Percentiles rank a stretch among this genome's conserved stretches.
phyloP scores from a whole-genome alignment of 164 flowering plant species.

The Vitis cinerea region DNA sequence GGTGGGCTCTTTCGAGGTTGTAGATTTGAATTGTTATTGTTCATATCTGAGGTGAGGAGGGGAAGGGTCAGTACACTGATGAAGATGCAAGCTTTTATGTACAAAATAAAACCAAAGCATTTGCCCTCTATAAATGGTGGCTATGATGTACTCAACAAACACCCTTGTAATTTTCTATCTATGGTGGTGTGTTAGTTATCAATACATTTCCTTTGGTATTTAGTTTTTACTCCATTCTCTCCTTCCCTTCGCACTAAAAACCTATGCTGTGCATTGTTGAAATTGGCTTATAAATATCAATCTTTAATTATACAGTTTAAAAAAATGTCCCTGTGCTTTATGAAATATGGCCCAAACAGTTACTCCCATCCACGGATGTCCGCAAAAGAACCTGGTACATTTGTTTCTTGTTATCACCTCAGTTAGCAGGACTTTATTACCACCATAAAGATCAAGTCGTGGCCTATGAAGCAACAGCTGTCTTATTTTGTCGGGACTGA shows the following conservation, averaged over 20 bases:
- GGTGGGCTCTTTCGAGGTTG: not conserved
- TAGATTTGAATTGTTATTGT: not conserved
- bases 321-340: no score
- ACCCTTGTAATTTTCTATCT: not conserved
- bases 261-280: no score
- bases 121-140: not conserved
- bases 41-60: not conserved
- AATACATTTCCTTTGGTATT: not conserved
- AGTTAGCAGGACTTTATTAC: no score
- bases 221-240: not conserved
- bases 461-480: no score
- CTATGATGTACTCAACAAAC: not conserved
- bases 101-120: constrained; percentile 5
- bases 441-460: no score
- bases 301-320: no score
- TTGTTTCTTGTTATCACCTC: no score
- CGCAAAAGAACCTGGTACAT: no score
- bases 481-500: not conserved
- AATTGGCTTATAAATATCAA: no score
- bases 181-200: not conserved
- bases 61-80: not conserved
- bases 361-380: no score
- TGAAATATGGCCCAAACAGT: no score
- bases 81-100: not conserved
- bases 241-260: no score